Evolutionary conservation across 306 rosid genomes (phyloP).

Genomic region (Cicer judaicum): DNA sequence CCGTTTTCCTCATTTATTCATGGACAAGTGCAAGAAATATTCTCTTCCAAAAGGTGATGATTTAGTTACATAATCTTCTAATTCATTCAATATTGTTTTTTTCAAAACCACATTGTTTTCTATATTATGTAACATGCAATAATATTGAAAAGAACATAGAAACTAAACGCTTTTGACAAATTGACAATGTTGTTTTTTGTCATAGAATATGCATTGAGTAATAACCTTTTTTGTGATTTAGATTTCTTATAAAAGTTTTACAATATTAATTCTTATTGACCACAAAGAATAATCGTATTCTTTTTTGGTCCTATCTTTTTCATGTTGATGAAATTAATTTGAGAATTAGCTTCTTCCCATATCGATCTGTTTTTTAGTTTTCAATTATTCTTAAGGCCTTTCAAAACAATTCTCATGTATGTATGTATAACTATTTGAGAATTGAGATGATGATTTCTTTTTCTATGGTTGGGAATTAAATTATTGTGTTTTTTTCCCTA

Average conservation of each 20-base stretch:
- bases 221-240: background rate
- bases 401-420: background rate
- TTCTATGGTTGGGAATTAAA: too few species aligned
- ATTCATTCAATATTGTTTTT: background rate
- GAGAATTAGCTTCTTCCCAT: too few species aligned
- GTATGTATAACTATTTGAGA: too few species aligned
- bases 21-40: conserved; percentile 2
- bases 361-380: too few species aligned
- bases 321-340: too few species aligned
- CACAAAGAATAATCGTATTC: too few species aligned
- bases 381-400: background rate
- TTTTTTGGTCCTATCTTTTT: too few species aligned
- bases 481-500: too few species aligned
- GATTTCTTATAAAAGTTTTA: background rate
- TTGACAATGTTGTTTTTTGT: background rate
- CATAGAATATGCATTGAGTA: background rate
- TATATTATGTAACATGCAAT: background rate
- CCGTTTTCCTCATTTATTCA: background rate
- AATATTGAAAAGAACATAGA: background rate
- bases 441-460: too few species aligned
- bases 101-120: background rate
- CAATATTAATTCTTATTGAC: too few species aligned
- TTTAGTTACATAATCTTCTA: background rate
- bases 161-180: background rate
- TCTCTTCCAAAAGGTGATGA: conserved; percentile 9